Conservation (phyloP, 1,284 basidiomycete species). For the Ustilago shanxiensis region DNA sequence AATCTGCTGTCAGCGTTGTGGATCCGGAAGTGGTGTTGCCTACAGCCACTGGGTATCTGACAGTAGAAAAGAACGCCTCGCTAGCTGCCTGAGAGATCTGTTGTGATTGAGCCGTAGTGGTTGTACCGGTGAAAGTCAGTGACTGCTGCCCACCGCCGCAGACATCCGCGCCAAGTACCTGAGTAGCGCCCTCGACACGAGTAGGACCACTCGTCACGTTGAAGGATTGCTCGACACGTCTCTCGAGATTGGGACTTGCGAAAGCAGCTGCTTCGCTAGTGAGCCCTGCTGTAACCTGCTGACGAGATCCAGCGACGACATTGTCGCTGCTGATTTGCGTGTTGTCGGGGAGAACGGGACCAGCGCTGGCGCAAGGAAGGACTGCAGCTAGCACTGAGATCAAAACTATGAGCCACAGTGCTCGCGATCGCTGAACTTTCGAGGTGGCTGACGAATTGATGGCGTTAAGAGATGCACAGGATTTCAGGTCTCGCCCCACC, state of each 20-base stretch:
- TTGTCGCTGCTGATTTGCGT: neutral
- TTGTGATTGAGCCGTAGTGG: neutral
- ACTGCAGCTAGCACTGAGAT: neutral
- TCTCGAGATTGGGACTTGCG: neutral
- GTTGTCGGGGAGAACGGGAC: neutral
- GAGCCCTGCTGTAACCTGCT: too few species aligned
- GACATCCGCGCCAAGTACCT: neutral
- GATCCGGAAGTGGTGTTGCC: neutral
- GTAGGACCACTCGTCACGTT: neutral
- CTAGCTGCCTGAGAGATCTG: neutral
- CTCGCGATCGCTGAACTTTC: neutral
- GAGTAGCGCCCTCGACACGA: neutral
- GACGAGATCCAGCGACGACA: too few species aligned
- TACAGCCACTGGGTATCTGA: neutral
- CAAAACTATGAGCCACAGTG: neutral
- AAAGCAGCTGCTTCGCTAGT: too few species aligned
- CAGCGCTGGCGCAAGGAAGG: neutral
- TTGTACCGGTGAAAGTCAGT: neutral
- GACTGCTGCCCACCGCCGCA: neutral
- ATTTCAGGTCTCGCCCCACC: neutral
- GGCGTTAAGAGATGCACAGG: neutral
- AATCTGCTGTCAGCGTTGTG: neutral
- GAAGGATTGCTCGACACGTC: neutral
- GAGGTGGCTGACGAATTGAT: neutral
- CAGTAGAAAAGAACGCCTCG: neutral